Base-by-base conservation (phyloP, 164 flowering plant genomes). In the Magnolia changhungtana region DNA sequence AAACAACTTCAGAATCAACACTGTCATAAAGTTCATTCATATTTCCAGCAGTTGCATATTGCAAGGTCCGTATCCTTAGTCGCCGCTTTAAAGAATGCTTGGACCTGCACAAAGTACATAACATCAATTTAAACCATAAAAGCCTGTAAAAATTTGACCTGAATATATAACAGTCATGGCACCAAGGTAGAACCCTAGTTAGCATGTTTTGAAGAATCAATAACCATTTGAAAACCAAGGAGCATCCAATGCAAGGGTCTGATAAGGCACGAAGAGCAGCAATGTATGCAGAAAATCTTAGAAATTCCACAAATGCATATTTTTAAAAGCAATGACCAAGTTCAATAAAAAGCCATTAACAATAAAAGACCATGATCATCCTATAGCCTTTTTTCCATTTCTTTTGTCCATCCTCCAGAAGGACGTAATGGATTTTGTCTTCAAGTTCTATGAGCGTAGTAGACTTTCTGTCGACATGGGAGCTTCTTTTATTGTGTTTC, bases 1-100 rank as follows among this genome's bases (percentile, higher is more conserved):
- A 84, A 78, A 94, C 91, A 75, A 89, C 98, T 85, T 96, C 98
- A 78, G 97, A 80, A 84, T 94, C 98, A 77, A 94, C 97, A 85
- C 87, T 88, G 78, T 96, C 98, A 80, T 94, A 96, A 59, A 96
- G 83, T 73, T 92, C 97, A 82, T 84, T 88, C 55, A 90, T 84
- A 75, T 90, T 88, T 76, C 80, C 85, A 63, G 98, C 94, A 77
- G 87, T 76, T 75, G 83, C 89, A 85, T 77, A 92, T 73, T 90
- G 96, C 83, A 96, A 8, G 67, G 99, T 96, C 66, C 95, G 84
- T 77, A 96, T 94, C 78, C 99, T 90, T 45, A 96, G 79, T 80
- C 99, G 86, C 63, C 98, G 86, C 80, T 90, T 81, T 58, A 96
- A 85, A 51, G 90, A 84, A 83, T 89, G 81, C 71, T 82, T 88